Percentiles rank a stretch among this genome's conserved stretches.
phyloP scores from a whole-genome alignment of 352 stramenopile species.

The Pythium scleroteichum region DNA sequence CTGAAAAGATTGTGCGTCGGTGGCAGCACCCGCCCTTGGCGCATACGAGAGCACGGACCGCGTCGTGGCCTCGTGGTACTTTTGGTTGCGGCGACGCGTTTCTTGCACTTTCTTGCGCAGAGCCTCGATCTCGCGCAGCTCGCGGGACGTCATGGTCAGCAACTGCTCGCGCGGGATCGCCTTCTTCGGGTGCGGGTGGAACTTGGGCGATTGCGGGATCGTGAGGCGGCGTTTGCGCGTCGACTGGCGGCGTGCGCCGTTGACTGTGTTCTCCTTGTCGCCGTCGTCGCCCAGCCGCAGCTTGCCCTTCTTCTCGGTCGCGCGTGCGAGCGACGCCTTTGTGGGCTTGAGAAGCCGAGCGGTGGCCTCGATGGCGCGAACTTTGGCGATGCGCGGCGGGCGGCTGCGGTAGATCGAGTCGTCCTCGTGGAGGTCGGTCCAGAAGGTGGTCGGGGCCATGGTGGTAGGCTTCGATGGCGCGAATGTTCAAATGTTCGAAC shows the following conservation, averaged over 20 bases:
- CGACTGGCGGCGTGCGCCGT: conserved; percentile 3
- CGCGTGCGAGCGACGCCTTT: conserved; percentile 48
- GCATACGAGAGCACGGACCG: conserved; percentile 29
- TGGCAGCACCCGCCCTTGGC: conserved; percentile 13
- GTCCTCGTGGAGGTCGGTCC: conserved; percentile 32
- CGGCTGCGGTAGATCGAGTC: conserved; percentile 48
- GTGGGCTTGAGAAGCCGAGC: conserved; percentile 66
- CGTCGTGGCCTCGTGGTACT: conserved; percentile 69
- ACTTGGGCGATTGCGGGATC: conserved; percentile 71
- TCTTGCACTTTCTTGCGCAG: conserved; percentile 57
- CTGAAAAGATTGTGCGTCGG: conserved; percentile 38
- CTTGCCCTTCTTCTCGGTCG: conserved; percentile 51
- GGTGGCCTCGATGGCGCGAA: conserved; percentile 55
- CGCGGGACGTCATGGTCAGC: conserved; percentile 71
- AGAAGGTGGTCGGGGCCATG: conserved; percentile 36
- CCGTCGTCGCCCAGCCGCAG: conserved; percentile 40
- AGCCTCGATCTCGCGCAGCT: conserved; percentile 71
- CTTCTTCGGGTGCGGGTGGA: conserved; percentile 42
- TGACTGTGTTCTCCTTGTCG: conserved; percentile 31
- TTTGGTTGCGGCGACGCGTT: conserved; percentile 59
- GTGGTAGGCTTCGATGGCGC: conserved; percentile 1
- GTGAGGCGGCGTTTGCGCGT: conserved; percentile 42
- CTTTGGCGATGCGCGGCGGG: conserved; percentile 46
- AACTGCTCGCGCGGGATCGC: conserved; percentile 33
- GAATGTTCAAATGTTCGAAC: conserved; percentile 42